Conservation (phyloP, 2,329 filamentous ascomycete genomes). For the Microdochium bolleyi region DNA sequence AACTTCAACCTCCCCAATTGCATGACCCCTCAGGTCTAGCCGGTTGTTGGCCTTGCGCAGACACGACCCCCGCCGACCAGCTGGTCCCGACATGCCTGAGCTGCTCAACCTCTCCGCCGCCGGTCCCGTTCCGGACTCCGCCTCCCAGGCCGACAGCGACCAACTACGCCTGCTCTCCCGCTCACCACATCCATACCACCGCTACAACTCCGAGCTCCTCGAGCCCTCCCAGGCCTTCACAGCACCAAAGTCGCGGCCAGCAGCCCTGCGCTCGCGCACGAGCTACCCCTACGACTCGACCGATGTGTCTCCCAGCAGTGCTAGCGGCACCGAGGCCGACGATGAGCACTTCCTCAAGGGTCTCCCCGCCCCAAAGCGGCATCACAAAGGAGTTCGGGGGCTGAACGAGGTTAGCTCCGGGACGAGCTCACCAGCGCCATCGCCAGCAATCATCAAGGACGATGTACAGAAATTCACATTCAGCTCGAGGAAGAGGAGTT, state of each 20-base stretch:
- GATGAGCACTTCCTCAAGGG: constrained; percentile 87
- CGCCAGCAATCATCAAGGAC: constrained; percentile 37
- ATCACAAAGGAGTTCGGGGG: constrained; percentile 71
- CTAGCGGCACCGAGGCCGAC: constrained; percentile 91
- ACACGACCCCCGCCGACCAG: neutral
- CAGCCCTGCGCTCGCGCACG: constrained; percentile 10
- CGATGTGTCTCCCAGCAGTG: constrained; percentile 60
- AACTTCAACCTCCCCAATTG: neutral
- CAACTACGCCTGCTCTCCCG: constrained; percentile 44
- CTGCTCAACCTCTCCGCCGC: constrained; percentile 13
- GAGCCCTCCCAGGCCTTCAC: constrained; percentile 35
- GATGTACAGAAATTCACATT: constrained; percentile 17
- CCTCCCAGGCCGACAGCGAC: constrained; percentile 22
- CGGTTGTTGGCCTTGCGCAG: neutral
- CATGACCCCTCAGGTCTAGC: neutral
- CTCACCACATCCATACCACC: constrained; percentile 62
- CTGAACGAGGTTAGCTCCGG: constrained; percentile 46
- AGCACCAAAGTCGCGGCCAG: constrained; percentile 12
- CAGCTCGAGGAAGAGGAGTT: constrained; percentile 12
- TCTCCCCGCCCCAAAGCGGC: constrained; percentile 70
- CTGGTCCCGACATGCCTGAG: neutral
- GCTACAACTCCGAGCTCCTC: constrained; percentile 46
- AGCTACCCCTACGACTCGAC: constrained; percentile 28
- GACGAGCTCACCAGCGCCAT: constrained; percentile 45
- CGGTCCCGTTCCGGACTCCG: constrained; percentile 12